These are phyloP conservation scores for Geranium brycei DNA, from an alignment of 345 rosid genomes.

Conservation along the genomic window DNA sequence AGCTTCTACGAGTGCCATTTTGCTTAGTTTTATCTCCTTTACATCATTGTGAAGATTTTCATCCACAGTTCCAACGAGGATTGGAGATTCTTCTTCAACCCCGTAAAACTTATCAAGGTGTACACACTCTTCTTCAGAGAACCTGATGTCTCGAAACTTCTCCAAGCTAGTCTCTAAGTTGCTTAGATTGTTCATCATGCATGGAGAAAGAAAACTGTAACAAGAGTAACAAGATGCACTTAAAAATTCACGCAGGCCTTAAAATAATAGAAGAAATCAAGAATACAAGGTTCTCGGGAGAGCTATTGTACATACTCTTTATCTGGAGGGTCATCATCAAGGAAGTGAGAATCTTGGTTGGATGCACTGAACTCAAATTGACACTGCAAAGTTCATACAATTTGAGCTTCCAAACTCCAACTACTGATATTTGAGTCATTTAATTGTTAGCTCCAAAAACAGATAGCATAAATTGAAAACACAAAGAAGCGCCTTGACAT, in stretches of 20 bases:
- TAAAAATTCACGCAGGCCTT: background rate
- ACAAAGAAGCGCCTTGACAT: background rate
- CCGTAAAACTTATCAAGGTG: conserved; percentile 9
- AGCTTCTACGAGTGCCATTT: conserved; percentile 1
- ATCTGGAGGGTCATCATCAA: conserved; percentile 8
- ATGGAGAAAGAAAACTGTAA: conserved; percentile 16
- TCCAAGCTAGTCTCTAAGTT: conserved; percentile 14
- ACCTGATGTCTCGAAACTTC: conserved; percentile 15
- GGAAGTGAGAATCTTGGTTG: conserved; percentile 15
- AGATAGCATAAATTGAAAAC: background rate
- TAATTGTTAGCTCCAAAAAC: background rate
- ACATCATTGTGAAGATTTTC: conserved; percentile 15
- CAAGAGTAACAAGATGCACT: conserved; percentile 1
- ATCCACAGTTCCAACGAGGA: background rate
- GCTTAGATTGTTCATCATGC: conserved; percentile 13
- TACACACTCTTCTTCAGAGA: conserved; percentile 11
- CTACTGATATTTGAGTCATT: background rate
- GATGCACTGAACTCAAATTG: conserved; percentile 14
- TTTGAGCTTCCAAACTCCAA: background rate
- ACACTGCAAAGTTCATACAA: conserved; percentile 15
- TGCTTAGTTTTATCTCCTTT: conserved; percentile 10
- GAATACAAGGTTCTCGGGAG: background rate
- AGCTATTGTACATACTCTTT: conserved; percentile 27
- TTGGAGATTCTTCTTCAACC: conserved; percentile 10
- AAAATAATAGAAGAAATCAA: background rate